Percentiles rank a stretch among this genome's conserved stretches.
Conservation (phyloP, 208 protist genomes). For the Giardia duodenalis region DNA sequence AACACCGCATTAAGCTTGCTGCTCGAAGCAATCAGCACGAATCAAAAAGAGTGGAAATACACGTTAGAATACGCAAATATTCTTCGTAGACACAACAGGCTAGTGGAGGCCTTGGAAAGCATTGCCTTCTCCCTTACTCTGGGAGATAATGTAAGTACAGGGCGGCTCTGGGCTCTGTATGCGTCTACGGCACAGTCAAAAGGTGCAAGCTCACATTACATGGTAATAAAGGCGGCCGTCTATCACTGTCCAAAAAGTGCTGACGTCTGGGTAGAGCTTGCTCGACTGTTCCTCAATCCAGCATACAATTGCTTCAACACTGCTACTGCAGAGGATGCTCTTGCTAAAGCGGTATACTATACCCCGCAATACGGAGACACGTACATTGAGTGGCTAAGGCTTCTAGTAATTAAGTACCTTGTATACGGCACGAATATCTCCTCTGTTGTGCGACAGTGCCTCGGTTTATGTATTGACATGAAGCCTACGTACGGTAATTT, state of each 20-base stretch:
- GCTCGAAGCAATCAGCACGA: not conserved
- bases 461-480: not conserved
- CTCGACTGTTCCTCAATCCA: not conserved
- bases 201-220: not conserved
- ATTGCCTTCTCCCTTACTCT: not conserved
- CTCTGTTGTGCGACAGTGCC: not conserved
- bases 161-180: not conserved
- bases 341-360: not conserved
- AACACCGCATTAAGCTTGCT: not conserved
- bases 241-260: not conserved
- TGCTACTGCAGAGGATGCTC: not conserved
- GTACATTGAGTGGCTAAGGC: not conserved
- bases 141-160: not conserved
- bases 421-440: not conserved
- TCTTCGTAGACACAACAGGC: not conserved
- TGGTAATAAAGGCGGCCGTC: not conserved
- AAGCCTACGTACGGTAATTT: not conserved
- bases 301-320: not conserved
- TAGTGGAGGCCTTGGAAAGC: not conserved
- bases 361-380: conserved; percentile 20
- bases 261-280: not conserved
- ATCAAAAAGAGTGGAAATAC: not conserved
- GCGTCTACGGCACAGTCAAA: not conserved
- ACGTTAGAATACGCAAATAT: not conserved
- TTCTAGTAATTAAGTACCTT: not conserved